A percentile compares a stretch with the other conserved stretches of the same genome.
These are phyloP conservation scores for Malassezia sp. DNA, from an alignment of 1,284 basidiomycete genomes.

Conservation along the genomic window DNA sequence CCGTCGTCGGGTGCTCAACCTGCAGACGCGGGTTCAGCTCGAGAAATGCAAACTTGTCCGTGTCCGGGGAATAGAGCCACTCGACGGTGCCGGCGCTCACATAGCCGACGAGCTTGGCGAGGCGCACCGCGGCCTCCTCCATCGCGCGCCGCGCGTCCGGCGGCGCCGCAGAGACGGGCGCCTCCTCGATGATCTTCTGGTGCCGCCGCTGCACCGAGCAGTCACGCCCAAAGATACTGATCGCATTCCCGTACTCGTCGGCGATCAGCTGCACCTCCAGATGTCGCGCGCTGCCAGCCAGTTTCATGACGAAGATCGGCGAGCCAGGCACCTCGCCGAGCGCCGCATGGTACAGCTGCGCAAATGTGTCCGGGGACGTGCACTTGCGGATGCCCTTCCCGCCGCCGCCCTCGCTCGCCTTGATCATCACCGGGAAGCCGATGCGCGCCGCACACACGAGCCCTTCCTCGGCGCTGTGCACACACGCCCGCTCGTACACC, in stretches of 20 bases:
- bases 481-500: conserved; percentile 79
- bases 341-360: conserved; percentile 85
- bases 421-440: conserved; percentile 98
- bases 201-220: conserved; percentile 99
- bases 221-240: conserved; percentile 96
- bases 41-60: conserved; percentile 91
- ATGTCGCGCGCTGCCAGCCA: conserved; percentile 91
- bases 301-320: conserved; percentile 99
- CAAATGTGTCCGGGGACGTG: conserved; percentile 62
- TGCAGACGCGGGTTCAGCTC: conserved; percentile 99
- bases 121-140: conserved; percentile 94
- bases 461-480: conserved; percentile 79
- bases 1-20: conserved; percentile 90
- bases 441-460: conserved; percentile 72
- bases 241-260: conserved; percentile 98
- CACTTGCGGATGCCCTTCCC: conserved; percentile 65
- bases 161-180: conserved; percentile 86
- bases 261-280: conserved; percentile 96
- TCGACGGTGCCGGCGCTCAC: conserved; percentile 98
- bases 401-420: conserved; percentile 96
- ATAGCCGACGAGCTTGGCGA: conserved; percentile 96
- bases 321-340: conserved; percentile 90
- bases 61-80: conserved; percentile 88
- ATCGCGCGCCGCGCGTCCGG: conserved; percentile 70
- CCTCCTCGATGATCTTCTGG: conserved; percentile 99